Evolutionary conservation across 1,284 basidiomycete genomes (phyloP).

Genomic region (Cutaneotrichosporon curvatum): DNA sequence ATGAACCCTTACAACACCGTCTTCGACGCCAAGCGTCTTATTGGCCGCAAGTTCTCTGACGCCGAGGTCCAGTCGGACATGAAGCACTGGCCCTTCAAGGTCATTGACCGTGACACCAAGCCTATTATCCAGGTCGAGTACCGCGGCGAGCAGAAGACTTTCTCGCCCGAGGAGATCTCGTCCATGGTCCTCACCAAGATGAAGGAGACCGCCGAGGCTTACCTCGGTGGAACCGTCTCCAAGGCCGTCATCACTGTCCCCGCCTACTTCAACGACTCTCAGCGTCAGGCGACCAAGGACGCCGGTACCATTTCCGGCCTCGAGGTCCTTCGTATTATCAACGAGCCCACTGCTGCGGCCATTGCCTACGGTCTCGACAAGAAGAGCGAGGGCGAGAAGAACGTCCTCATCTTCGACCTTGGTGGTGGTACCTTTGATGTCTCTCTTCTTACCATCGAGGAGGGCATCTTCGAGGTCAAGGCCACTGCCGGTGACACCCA

Average conservation of each 20-base stretch:
- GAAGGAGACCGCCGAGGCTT: conserved; percentile 99
- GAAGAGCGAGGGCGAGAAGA: conserved; percentile 76
- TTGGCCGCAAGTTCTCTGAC: conserved; percentile 78
- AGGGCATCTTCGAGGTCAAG: conserved; percentile 94
- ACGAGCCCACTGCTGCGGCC: conserved; percentile 96
- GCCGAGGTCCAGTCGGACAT: conserved; percentile 57
- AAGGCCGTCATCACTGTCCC: conserved; percentile 98
- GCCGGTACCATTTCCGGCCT: conserved; percentile 96
- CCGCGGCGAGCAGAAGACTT: conserved; percentile 80
- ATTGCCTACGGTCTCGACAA: conserved; percentile 96
- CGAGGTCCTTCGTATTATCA: conserved; percentile 93
- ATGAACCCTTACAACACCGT: conserved; percentile 56
- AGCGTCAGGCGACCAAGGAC: conserved; percentile 98
- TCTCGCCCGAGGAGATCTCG: conserved; percentile 50
- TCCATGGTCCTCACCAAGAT: conserved; percentile 96
- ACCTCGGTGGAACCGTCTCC: conserved; percentile 91
- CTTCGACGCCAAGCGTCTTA: conserved; percentile 84
- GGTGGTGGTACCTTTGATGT: conserved; percentile 99
- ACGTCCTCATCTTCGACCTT: conserved; percentile 97
- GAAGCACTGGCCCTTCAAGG: conserved; percentile 91
- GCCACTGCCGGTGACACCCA: conserved; percentile 98
- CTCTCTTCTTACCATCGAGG: conserved; percentile 90
- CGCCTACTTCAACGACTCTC: conserved; percentile 98
- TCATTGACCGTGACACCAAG: conserved; percentile 74
- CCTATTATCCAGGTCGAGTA: conserved; percentile 84